Conservation (phyloP, 1,139 yeast species). For the Taphrina confusa region DNA sequence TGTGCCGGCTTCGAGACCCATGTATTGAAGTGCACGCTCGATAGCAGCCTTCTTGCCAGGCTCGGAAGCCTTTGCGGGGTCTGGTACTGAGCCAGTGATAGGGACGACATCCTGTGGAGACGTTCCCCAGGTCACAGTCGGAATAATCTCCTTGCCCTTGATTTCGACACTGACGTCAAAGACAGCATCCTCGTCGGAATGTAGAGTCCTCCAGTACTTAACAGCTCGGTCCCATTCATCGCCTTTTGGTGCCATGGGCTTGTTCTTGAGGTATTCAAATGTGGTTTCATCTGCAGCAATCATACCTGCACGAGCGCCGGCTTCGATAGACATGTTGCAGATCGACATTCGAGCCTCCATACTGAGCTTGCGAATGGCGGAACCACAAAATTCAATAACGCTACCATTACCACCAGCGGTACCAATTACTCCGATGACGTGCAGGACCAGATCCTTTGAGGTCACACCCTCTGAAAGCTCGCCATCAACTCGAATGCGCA, state of each 20-base stretch:
- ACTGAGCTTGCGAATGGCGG: constrained; percentile 81
- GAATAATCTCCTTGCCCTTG: constrained; percentile 80
- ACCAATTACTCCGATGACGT: constrained; percentile 93
- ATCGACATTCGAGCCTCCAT: constrained; percentile 99
- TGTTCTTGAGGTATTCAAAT: constrained; percentile 81
- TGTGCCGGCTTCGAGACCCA: constrained; percentile 84
- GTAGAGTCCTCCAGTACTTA: constrained; percentile 82
- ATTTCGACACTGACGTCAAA: constrained; percentile 83
- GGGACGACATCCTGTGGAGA: constrained; percentile 99
- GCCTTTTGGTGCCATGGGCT: constrained; percentile 93
- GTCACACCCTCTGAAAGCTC: constrained; percentile 84
- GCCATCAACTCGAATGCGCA: constrained; percentile 85
- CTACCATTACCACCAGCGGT: constrained; percentile 99
- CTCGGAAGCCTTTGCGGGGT: constrained; percentile 69
- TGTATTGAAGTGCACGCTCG: constrained; percentile 86
- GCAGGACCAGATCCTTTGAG: constrained; percentile 89
- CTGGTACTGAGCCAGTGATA: constrained; percentile 85
- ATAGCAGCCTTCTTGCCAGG: constrained; percentile 79
- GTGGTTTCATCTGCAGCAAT: constrained; percentile 91
- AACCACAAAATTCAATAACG: constrained; percentile 95
- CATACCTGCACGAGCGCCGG: constrained; percentile 99
- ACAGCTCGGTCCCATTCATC: constrained; percentile 87
- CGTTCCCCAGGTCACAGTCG: constrained; percentile 99
- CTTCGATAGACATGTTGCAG: constrained; percentile 98
- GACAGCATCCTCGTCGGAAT: constrained; percentile 83